Evolutionary conservation across 2,329 filamentous ascomycete species (phyloP).

Genomic region (Penicillium sp.): DNA sequence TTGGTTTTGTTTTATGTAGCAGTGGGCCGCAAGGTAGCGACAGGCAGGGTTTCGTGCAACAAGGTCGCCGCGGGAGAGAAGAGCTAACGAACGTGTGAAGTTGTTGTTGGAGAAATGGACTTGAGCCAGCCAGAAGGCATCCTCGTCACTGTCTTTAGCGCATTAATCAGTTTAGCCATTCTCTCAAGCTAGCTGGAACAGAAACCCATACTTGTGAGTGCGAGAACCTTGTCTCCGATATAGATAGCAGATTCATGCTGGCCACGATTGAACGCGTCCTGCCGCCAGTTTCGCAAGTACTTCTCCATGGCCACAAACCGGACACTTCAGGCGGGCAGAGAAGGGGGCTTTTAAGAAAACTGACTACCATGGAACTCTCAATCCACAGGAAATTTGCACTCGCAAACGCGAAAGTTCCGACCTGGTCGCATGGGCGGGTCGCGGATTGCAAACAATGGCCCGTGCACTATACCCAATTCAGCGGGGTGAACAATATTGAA

Average conservation of each 20-base stretch:
- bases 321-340: background rate
- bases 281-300: slow-evolving; percentile 90
- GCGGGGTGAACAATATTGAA: background rate
- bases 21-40: slow-evolving; percentile 89
- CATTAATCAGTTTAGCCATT: slow-evolving; percentile 4
- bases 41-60: slow-evolving; percentile 80
- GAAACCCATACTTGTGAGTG: slow-evolving; percentile 70
- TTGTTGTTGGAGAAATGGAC: slow-evolving; percentile 95
- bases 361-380: background rate
- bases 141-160: slow-evolving; percentile 76
- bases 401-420: slow-evolving; percentile 3
- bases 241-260: slow-evolving; percentile 97
- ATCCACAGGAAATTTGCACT: slow-evolving; percentile 9
- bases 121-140: slow-evolving; percentile 97
- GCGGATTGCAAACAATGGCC: slow-evolving; percentile 22
- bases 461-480: slow-evolving; percentile 12
- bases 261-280: slow-evolving; percentile 92
- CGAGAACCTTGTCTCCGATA: slow-evolving; percentile 93
- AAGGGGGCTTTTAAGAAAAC: background rate
- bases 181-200: background rate
- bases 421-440: slow-evolving; percentile 18
- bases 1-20: slow-evolving; percentile 86
- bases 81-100: slow-evolving; percentile 85
- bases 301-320: slow-evolving; percentile 68
- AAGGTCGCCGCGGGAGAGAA: slow-evolving; percentile 81